phyloP scores from a whole-genome alignment of 164 flowering plant genomes.

The Macadamia tetraphylla region DNA sequence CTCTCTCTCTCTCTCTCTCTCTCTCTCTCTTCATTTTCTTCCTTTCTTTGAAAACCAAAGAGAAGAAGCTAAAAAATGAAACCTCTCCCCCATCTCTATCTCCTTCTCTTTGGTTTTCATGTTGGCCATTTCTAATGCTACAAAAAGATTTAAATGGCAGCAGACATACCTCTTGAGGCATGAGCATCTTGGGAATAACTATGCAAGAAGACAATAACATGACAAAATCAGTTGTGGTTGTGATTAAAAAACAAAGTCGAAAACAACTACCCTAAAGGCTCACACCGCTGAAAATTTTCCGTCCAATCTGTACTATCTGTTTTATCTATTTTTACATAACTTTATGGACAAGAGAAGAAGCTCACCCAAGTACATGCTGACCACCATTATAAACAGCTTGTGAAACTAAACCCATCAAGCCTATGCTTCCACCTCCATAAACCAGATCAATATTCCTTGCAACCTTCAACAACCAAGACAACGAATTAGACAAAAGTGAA shows the following conservation, averaged over 20 bases:
- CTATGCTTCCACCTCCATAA: constrained; percentile 95
- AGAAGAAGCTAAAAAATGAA: too few relatives aligned
- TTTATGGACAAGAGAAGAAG: background rate
- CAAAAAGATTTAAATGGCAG: constrained; percentile 16
- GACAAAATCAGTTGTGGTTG: constrained; percentile 39
- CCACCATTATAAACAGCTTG: constrained; percentile 92
- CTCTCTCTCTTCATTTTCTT: too few relatives aligned
- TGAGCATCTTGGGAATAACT: constrained; percentile 95
- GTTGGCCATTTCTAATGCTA: background rate
- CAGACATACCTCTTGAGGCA: constrained; percentile 93
- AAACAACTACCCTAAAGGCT: background rate
- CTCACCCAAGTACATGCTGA: constrained; percentile 83
- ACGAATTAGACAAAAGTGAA: constrained; percentile 8
- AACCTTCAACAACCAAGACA: constrained; percentile 42
- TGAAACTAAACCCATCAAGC: constrained; percentile 91
- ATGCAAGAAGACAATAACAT: constrained; percentile 66
- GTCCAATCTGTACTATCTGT: background rate
- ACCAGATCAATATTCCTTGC: constrained; percentile 91
- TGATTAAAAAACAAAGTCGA: constrained; percentile 1
- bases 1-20: too few relatives aligned
- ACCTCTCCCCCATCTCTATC: too few relatives aligned
- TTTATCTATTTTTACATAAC: background rate
- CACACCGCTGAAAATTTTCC: background rate
- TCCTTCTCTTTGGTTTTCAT: background rate
- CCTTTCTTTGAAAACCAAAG: too few relatives aligned